Conservation (phyloP, 1,139 yeast species). For the Candida sp. region DNA sequence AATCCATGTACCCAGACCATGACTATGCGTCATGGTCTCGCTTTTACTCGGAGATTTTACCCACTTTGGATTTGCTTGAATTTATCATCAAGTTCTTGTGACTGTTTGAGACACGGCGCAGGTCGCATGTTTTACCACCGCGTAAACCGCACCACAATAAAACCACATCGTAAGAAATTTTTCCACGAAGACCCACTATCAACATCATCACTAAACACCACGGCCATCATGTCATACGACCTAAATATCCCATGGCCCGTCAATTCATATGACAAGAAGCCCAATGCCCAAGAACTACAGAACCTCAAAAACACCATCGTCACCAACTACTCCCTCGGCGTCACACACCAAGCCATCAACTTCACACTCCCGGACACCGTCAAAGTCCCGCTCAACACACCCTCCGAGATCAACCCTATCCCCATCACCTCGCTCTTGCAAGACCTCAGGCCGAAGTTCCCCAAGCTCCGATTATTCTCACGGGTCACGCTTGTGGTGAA, state of each 20-base stretch:
- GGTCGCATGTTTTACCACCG: too few species aligned
- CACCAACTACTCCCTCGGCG: conserved; percentile 69
- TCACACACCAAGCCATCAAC: conserved; percentile 76
- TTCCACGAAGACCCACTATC: neutral
- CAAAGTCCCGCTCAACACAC: conserved; percentile 54
- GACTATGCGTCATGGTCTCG: too few species aligned
- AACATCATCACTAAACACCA: neutral
- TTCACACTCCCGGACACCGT: conserved; percentile 60
- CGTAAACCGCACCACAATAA: neutral
- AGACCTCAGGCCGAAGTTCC: conserved; percentile 37
- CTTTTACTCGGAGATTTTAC: too few species aligned
- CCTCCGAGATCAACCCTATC: conserved; percentile 41
- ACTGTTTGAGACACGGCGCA: too few species aligned
- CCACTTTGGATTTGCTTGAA: neutral
- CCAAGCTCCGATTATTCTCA: conserved; percentile 56
- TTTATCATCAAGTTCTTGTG: neutral
- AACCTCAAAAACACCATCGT: conserved; percentile 52
- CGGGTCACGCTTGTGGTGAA: conserved; percentile 77
- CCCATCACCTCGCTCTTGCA: conserved; percentile 26
- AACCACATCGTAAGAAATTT: conserved; percentile 1
- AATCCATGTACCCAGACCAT: neutral
- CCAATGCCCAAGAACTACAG: conserved; percentile 43
- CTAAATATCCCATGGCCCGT: conserved; percentile 87
- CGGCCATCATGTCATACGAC: conserved; percentile 51
- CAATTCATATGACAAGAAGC: conserved; percentile 43